phyloP scores from a whole-genome alignment of 768 basidiomycete genomes.

The Calocybe cyanea region DNA sequence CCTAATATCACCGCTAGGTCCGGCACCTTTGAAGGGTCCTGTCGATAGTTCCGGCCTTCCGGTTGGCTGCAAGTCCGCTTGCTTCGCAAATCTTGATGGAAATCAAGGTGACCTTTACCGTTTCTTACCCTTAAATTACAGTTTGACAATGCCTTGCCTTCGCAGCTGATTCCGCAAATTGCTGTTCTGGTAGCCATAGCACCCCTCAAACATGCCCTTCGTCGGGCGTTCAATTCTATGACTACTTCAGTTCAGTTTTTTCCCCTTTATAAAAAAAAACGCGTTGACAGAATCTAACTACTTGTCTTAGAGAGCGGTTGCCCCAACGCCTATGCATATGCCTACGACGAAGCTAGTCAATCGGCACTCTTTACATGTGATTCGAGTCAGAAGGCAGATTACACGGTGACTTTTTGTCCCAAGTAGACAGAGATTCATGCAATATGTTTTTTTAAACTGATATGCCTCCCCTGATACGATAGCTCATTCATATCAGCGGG shows the following conservation, averaged over 20 bases:
- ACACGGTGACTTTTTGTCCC: conserved; percentile 50
- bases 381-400: conserved; percentile 36
- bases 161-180: conserved; percentile 55
- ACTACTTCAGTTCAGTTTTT: conserved; percentile 30
- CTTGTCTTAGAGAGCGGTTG: conserved; percentile 31
- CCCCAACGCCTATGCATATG: conserved; percentile 49
- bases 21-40: conserved; percentile 47
- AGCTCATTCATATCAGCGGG: too few relatives aligned
- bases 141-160: neutral
- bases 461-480: too few relatives aligned
- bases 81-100: conserved; percentile 39
- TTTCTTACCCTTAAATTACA: neutral
- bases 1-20: conserved; percentile 35
- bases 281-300: neutral
- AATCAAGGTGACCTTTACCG: conserved; percentile 26
- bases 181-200: conserved; percentile 55
- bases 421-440: conserved; percentile 8
- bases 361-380: conserved; percentile 53
- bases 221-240: conserved; percentile 38
- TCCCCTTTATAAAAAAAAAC: neutral
- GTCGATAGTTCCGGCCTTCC: conserved; percentile 48
- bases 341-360: conserved; percentile 50
- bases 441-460: too few relatives aligned
- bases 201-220: conserved; percentile 54
- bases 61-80: conserved; percentile 62